Base-by-base conservation (phyloP, 768 basidiomycete genomes). In the Wakefieldia striispora region DNA sequence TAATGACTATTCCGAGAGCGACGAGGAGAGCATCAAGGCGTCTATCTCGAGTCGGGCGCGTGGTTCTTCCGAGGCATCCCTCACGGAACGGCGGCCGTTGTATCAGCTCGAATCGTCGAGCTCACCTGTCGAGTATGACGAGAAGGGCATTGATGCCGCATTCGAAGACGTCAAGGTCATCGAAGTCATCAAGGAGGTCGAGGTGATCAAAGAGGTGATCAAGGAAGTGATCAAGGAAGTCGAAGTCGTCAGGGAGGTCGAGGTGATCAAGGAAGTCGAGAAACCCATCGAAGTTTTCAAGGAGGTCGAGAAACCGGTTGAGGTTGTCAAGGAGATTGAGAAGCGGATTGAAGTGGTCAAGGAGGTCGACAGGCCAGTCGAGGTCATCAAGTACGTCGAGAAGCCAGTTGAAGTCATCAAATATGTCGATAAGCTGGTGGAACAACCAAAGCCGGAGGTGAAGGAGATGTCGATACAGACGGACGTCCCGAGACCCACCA, bases 391-490 rank as follows among this genome's bases (percentile, higher is more conserved):
- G 34, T 47, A 62, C n/a, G 43, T 68, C 14, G 61, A 61, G 3
- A 61, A 50, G 57, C 60, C 49, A 6, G 49, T 61, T 5, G 63
- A 68, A 40, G 66, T 70, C 11, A 50, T 62, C 47, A 67, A 58
- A 47, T 55, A 61, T 19, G 54, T 63, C 20, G 64, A 67, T 12
- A 67, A 68, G 12, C 81, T 79, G 33, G 54, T 62, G 23, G 66
- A 67, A 8, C 67, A 67, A 17, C 81, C 80, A 11, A 87, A 82
- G 63, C 80, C 82, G 0, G 83, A 88, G 57, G 69, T 80, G 27
- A 83, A 74, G 62, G 90, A 93, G 57, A 87, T 82, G 51, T 86
- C 83, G 3, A 82, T 84, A 29, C 90, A 93, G 70, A 92, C 90
- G 1, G 91, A 93, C 53, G 76, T 77, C 43, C 63, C 69, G 20